A percentile compares a stretch with the other conserved stretches of the same genome.
These are phyloP conservation scores for Colletotrichum chrysophilum DNA, from an alignment of 2,329 filamentous ascomycete genomes.

Conservation along the genomic window DNA sequence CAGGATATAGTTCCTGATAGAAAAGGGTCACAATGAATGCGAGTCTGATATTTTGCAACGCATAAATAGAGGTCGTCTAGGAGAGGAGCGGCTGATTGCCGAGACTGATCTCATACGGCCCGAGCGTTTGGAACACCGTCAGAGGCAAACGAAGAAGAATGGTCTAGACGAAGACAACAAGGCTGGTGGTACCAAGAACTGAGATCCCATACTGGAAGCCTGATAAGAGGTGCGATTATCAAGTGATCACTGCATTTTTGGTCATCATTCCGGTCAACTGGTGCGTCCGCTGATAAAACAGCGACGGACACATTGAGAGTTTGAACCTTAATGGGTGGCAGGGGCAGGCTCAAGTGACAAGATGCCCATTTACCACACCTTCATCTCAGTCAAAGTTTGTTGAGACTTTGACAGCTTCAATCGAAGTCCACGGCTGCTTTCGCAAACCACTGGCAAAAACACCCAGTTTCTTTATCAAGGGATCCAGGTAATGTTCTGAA, in stretches of 20 bases:
- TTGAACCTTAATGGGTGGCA: neutral
- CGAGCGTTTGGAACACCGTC: neutral
- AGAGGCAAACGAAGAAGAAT: fast-evolving
- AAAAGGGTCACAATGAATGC: too few species aligned
- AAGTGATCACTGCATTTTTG: fast-evolving
- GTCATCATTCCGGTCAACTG: neutral
- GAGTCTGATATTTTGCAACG: too few species aligned
- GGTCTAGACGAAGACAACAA: fast-evolving
- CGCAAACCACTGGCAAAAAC: neutral
- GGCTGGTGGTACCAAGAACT: fast-evolving
- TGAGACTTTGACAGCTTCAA: neutral
- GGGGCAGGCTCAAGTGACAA: neutral
- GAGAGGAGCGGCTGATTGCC: too few species aligned
- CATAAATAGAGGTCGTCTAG: too few species aligned
- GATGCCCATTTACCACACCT: too few species aligned
- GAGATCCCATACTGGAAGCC: fast-evolving
- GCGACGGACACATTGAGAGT: neutral
- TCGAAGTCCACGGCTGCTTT: fast-evolving
- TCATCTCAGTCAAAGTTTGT: neutral
- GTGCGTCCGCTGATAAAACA: neutral
- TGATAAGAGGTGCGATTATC: fast-evolving
- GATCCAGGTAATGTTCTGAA: neutral
- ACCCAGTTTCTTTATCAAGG: neutral
- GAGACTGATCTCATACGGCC: too few species aligned
- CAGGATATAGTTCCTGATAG: too few species aligned